These are phyloP conservation scores for Skeletonema tropicum DNA, from an alignment of 108 stramenopile genomes.

Conservation along the genomic window DNA sequence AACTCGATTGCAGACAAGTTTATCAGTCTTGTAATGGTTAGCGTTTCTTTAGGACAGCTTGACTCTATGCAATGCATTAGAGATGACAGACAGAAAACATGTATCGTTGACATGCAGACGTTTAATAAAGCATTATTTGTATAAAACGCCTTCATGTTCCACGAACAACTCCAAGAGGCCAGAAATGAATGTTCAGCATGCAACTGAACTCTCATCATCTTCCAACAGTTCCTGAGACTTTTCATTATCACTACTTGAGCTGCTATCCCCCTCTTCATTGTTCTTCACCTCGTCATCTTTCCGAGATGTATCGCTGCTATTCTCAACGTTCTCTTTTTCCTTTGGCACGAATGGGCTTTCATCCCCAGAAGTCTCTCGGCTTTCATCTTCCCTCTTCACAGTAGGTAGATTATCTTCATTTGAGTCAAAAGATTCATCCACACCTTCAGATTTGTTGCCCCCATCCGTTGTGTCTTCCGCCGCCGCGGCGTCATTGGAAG, in stretches of 20 bases:
- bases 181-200: not conserved
- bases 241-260: not conserved
- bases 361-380: not conserved
- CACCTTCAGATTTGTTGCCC: not conserved
- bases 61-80: not conserved
- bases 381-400: not conserved
- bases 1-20: slow-evolving; percentile 9
- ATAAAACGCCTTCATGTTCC: not conserved
- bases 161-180: not conserved
- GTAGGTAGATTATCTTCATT: not conserved
- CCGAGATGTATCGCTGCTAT: not conserved
- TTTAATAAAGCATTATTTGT: not conserved
- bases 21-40: not conserved
- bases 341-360: slow-evolving; percentile 4
- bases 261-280: not conserved
- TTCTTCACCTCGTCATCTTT: not conserved
- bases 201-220: not conserved
- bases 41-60: not conserved
- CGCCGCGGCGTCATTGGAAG: not conserved
- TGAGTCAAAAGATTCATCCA: not conserved
- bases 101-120: not conserved
- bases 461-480: not conserved
- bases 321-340: slow-evolving; percentile 31
- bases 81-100: not conserved
- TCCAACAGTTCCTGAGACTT: not conserved